phyloP scores from a whole-genome alignment of 768 basidiomycete species.

The Dentipellis sp. region DNA sequence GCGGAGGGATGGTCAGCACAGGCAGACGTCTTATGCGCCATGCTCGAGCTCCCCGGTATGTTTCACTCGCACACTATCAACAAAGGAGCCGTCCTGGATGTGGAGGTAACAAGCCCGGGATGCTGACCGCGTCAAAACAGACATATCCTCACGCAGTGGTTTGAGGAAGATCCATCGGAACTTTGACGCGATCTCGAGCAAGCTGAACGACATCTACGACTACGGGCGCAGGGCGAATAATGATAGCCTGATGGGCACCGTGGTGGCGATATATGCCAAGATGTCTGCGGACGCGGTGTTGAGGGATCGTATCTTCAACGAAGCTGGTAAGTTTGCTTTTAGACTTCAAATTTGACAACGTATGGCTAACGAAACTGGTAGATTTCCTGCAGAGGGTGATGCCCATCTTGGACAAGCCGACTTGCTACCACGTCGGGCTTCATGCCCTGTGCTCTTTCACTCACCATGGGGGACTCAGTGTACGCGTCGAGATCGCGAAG shows the following conservation, averaged over 20 bases:
- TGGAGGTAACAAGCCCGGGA: too few species aligned
- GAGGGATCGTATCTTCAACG: constrained; percentile 47
- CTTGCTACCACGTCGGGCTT: neutral
- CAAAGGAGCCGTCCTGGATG: too few species aligned
- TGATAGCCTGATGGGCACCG: constrained; percentile 34
- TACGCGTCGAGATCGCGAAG: constrained; percentile 1
- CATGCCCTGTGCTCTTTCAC: neutral
- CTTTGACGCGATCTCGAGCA: constrained; percentile 42
- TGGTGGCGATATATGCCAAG: constrained; percentile 53
- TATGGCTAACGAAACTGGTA: neutral
- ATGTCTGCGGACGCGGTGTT: constrained; percentile 54
- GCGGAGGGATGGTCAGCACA: constrained; percentile 40
- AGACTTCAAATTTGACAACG: too few species aligned
- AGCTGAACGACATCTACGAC: constrained; percentile 41
- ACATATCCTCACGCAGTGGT: constrained; percentile 45
- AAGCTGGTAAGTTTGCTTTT: constrained; percentile 28
- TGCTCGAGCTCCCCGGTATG: constrained; percentile 48
- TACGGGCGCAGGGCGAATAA: constrained; percentile 33
- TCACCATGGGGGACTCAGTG: neutral
- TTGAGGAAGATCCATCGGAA: constrained; percentile 54
- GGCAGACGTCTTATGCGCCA: constrained; percentile 37
- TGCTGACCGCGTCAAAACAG: constrained; percentile 20
- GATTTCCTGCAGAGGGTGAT: neutral
- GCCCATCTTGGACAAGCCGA: neutral
- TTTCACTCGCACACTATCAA: neutral